Percentiles rank a stretch among this genome's conserved stretches.
These are phyloP conservation scores for Agaricus blazei DNA, from an alignment of 768 basidiomycete species.

Conservation along the genomic window DNA sequence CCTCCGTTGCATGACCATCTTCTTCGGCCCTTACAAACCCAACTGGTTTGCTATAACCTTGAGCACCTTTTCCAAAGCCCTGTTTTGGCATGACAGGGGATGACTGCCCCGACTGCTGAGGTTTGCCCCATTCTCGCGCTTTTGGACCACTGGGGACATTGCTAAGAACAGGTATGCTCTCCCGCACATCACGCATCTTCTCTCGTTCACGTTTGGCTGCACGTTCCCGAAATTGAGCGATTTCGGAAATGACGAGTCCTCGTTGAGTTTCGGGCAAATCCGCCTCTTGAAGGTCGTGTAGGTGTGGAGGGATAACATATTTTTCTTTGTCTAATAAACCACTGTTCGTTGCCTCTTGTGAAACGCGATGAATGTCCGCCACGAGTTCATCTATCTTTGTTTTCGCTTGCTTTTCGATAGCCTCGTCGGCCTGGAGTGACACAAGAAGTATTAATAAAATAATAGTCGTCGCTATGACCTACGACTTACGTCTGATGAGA, in stretches of 20 bases:
- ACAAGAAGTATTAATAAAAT: slow-evolving; percentile 1
- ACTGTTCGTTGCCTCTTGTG: slow-evolving; percentile 69
- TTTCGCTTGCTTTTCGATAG: slow-evolving; percentile 55
- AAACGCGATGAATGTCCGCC: slow-evolving; percentile 63
- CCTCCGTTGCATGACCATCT: slow-evolving; percentile 26
- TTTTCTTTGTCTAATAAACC: slow-evolving; percentile 80
- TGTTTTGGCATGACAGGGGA: slow-evolving; percentile 30
- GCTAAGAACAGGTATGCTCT: slow-evolving; percentile 43
- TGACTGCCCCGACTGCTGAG: slow-evolving; percentile 27
- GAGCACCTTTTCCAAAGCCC: slow-evolving; percentile 61
- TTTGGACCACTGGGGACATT: slow-evolving; percentile 69
- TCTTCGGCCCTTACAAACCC: slow-evolving; percentile 77
- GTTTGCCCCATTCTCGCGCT: slow-evolving; percentile 75
- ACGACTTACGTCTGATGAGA: slow-evolving; percentile 71
- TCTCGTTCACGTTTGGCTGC: slow-evolving; percentile 89
- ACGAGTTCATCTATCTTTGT: slow-evolving; percentile 61
- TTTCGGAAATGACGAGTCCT: slow-evolving; percentile 92
- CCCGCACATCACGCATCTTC: slow-evolving; percentile 75
- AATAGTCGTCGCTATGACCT: background rate
- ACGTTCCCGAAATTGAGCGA: slow-evolving; percentile 92
- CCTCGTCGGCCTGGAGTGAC: slow-evolving; percentile 61
- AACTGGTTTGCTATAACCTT: slow-evolving; percentile 74
- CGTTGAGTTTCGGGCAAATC: slow-evolving; percentile 94
- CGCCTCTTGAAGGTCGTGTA: slow-evolving; percentile 93
- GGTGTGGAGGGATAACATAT: slow-evolving; percentile 91